A percentile compares a stretch with the other conserved stretches of the same genome.
These are phyloP conservation scores for Colletotrichum chrysophilum DNA, from an alignment of 2,329 filamentous ascomycete species.

Conservation along the genomic window DNA sequence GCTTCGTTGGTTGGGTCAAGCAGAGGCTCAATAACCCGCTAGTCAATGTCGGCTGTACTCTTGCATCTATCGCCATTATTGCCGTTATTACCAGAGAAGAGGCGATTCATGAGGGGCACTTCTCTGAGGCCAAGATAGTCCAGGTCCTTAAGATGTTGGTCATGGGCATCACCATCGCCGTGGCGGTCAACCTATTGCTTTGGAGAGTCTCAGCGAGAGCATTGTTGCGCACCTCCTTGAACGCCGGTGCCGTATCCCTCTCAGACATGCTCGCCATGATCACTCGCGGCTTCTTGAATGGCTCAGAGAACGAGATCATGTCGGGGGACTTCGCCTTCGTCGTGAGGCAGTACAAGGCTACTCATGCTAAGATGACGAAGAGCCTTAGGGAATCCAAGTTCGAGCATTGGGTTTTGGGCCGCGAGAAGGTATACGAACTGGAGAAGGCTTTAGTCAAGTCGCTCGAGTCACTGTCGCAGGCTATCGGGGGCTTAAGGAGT, in stretches of 20 bases:
- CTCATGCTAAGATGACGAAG: conserved; percentile 74
- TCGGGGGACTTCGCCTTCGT: conserved; percentile 69
- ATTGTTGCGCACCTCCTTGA: conserved; percentile 75
- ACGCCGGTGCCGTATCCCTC: conserved; percentile 75
- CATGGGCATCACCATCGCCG: conserved; percentile 76
- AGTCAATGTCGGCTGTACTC: conserved; percentile 83
- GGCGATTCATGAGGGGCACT: conserved; percentile 80
- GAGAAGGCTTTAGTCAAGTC: conserved; percentile 83
- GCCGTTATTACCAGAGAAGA: conserved; percentile 92
- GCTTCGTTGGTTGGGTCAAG: conserved; percentile 88
- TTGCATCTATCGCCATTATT: conserved; percentile 88
- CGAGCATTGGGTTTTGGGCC: conserved; percentile 84
- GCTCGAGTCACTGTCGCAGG: conserved; percentile 84
- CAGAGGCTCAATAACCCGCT: conserved; percentile 78
- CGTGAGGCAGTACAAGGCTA: conserved; percentile 67
- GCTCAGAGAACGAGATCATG: conserved; percentile 78
- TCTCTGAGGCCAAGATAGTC: conserved; percentile 80
- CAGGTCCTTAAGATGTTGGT: conserved; percentile 84
- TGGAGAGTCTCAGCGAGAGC: conserved; percentile 80
- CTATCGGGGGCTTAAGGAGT: conserved; percentile 87
- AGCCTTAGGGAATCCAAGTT: conserved; percentile 85
- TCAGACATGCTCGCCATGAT: conserved; percentile 84
- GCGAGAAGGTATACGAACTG: conserved; percentile 78
- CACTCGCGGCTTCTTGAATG: conserved; percentile 82
- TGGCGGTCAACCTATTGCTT: conserved; percentile 77